Base-by-base conservation (phyloP, 352 stramenopile genomes). In the Phytophthora vignae region DNA sequence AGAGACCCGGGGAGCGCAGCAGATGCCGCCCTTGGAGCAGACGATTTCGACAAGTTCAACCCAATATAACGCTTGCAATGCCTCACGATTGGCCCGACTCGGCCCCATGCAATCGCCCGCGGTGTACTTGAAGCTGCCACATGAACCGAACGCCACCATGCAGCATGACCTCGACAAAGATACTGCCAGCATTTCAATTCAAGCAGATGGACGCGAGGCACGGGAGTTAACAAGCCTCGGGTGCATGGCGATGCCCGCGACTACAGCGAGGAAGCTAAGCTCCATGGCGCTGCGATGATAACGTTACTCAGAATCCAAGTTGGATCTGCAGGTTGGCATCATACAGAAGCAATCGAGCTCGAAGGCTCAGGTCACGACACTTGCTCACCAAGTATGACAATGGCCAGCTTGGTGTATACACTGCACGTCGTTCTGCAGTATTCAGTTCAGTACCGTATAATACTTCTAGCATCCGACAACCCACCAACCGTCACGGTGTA, bases 51-150 rank as follows among this genome's bases (percentile, higher is more conserved):
- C 46, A 53, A 53, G n/a, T 53, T 53, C 46, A 53, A 53, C 46
- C 46, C 46, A 53, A 53, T 53, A 53, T 53, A 53, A 53, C 46
- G 46, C 46, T 53, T 53, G 46, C 46, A 53, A 53, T 53, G 46
- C 46, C 46, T 53, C 46, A 53, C 19, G 25, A 27, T 9, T 29
- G 46, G 6, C 10, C 46, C 46, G 46, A 53, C 46, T 53, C 7
- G 46, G n/a, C 17, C 11, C 42, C 17, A 21, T 29, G 19, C 46
- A 22, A 53, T 49, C 42, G 15, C 46, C 25, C 9, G 17, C 19
- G 12, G n/a, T 17, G 46, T 53, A 27, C 46, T 53, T 53, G 46
- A 53, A 53, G 46, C 46, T 53, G 46, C 4, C 46, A 21, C 15
- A 49, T 11, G 15, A 49, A 49, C 42, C 15, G 17, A 21, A 49